Evolutionary conservation across 176 grass and related monocot species (phyloP).

Genomic region (Lolium perenne): DNA sequence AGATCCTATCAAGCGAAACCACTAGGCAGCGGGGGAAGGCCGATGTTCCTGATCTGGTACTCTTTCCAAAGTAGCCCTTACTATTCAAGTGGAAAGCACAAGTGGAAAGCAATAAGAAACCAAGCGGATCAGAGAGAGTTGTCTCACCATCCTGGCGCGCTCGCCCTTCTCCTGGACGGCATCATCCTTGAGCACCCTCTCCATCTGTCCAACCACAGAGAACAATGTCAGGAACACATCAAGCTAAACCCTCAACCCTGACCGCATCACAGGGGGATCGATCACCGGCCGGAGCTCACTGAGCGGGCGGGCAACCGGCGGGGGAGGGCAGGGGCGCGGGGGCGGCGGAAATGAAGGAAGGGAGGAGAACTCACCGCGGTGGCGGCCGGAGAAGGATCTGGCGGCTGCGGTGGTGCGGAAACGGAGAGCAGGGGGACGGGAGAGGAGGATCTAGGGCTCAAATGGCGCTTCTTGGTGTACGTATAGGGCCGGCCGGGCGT

Average conservation of each 20-base stretch:
- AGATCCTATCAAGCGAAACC: background rate
- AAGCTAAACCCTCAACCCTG: background rate
- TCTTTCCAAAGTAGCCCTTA: background rate
- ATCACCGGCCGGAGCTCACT: background rate
- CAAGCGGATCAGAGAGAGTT: background rate
- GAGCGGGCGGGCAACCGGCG: background rate
- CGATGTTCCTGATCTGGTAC: background rate
- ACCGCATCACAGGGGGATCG: background rate
- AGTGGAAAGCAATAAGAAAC: background rate
- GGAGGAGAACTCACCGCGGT: background rate
- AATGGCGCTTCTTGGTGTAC: background rate
- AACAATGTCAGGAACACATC: background rate
- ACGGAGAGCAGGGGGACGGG: background rate
- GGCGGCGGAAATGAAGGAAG: background rate
- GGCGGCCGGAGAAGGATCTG: constrained; percentile 3
- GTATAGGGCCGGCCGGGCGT: background rate
- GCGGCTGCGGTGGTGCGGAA: constrained; percentile 15
- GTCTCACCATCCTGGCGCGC: constrained; percentile 52
- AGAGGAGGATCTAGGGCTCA: background rate
- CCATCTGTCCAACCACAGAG: constrained; percentile 33
- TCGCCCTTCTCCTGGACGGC: constrained; percentile 56
- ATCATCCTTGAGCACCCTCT: constrained; percentile 62
- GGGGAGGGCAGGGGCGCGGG: no score
- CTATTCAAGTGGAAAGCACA: background rate
- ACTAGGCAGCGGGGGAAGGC: background rate